A percentile compares a stretch with the other conserved stretches of the same genome.
Evolutionary conservation across 495 filamentous ascomycete species (phyloP).

Genomic region (Daldinia childiae): DNA sequence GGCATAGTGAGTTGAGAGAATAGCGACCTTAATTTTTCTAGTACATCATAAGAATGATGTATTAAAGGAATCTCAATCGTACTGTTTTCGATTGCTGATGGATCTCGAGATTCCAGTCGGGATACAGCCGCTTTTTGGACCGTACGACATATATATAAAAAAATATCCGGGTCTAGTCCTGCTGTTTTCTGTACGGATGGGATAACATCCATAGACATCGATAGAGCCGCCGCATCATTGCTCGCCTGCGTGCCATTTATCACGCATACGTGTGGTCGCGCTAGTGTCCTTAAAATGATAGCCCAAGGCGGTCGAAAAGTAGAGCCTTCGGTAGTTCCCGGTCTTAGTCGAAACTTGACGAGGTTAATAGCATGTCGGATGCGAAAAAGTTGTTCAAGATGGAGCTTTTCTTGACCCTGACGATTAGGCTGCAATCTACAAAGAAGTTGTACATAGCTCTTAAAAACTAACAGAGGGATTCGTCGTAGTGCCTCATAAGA

Average conservation of each 20-base stretch:
- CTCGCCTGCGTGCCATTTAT: constrained; percentile 26
- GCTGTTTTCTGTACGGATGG: constrained; percentile 11
- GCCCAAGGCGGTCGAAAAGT: constrained; percentile 43
- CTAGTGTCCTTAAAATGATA: constrained; percentile 41
- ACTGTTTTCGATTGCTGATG: neutral
- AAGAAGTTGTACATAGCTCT: constrained; percentile 53
- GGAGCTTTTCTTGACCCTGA: constrained; percentile 19
- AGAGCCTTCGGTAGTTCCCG: constrained; percentile 37
- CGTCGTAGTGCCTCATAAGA: constrained; percentile 29
- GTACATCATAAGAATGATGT: constrained; percentile 7
- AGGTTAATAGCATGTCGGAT: constrained; percentile 47
- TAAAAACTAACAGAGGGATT: constrained; percentile 45
- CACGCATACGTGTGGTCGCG: constrained; percentile 37
- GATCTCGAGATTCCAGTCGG: constrained; percentile 8
- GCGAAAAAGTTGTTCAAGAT: constrained; percentile 19
- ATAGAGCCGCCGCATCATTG: constrained; percentile 38
- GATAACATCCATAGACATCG: constrained; percentile 29
- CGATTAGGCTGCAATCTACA: constrained; percentile 45
- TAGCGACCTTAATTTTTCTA: constrained; percentile 7
- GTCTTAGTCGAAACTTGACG: constrained; percentile 26
- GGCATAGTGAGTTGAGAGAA: constrained; percentile 32
- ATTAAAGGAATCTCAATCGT: constrained; percentile 5
- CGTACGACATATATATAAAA: constrained; percentile 39
- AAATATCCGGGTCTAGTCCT: constrained; percentile 38
- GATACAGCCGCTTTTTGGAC: constrained; percentile 37